Base-by-base conservation (phyloP, 2,329 filamentous ascomycete genomes). In the Diaporthe amygdali region DNA sequence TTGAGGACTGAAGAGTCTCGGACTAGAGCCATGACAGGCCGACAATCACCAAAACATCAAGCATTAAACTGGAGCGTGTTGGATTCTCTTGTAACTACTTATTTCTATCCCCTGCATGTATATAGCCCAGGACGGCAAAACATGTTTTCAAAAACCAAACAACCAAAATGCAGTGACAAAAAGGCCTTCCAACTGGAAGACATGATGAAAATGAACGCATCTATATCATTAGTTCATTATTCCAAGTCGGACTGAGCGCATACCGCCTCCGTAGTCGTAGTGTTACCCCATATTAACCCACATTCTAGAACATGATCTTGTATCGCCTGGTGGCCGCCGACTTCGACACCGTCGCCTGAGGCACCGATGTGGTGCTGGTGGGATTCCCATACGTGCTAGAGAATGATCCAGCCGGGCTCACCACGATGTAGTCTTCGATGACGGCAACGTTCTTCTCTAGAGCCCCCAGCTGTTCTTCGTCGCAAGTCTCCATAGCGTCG, bases 401-500 rank as follows among this genome's bases (percentile, higher is more conserved):
- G 22, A 56, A 71, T 1, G 30, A 34, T 8, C 32, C 41, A 8
- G 59, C 32, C 20, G 70, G 70, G 30, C 70, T 70, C n/a, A 59
- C 49, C 12, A 87, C 77, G 59, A 86, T 80, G 68, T 82, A 87
- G 73, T 88, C 79, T 72, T 81, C 77, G n/a, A 88, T 78, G 25
- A 83, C 67, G 1, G 85, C 86, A 15, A 81, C 82, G 6, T 84
- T 85, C 71, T 85, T 82, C 10, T 76, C 63, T 10, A 88, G 77
- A n/a, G 79, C 79, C 22, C 76, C 75, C 34, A 79, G 76, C 77
- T 87, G 83, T 4, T 85, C 83, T 1, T 81, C 75, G 0, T 83
- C 86, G 71, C 86, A 88, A 6, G 47, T 37, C 1, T 74, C 69
- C 8, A 63, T 52, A 20, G 84, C 71, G 5, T 78, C 76, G 44